Evolutionary conservation across 2,329 filamentous ascomycete species (phyloP), one percentile per base, ranked within the genome.

Genomic region (Shiraia bambusicola): DNA sequence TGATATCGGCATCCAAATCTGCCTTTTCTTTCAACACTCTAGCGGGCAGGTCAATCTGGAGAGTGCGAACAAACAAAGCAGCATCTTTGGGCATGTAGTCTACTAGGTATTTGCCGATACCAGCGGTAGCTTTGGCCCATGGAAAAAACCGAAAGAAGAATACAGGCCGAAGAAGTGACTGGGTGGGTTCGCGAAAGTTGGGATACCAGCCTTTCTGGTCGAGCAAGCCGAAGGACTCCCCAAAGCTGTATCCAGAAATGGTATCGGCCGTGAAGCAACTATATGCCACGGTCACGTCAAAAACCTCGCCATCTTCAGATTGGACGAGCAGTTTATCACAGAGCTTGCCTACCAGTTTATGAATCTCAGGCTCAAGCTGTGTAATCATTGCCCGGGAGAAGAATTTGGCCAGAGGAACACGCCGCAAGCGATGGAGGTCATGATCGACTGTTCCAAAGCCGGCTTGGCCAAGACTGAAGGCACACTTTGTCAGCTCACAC

Each of bases 331-430:
- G 41, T 28, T 59, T 59, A 26, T 58, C 50, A 22, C 58, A 63
- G 1, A 63, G 52, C 28, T 58, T 53, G 11, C 58, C 47, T 10
- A 56, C 55, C 3, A 53, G 25, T 1, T 26, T 32, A 7, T 54
- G 50, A 16, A 61, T 42, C 11, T 57, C 53, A 2, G 58, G 58
- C 28, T 61, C 56, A 12, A 61, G 45, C 10, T 49, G 47, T 8
- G 44, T 34, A 10, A 61, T 60, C 53, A 56, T 59, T 9, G 49
- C 36, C n/a, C 50, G 52, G 0, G 65, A 67, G 47, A 71, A 70
- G 56, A 69, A 70, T 6, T 61, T 63, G 31, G 59, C 61, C 2
- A 70, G 28, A 1, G 67, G 60, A 2, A 47, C 42, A 26, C 66
- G 56, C 11, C 68, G 55, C 8, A 57, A 4, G 4, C 60, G 59